These are phyloP conservation scores for Talaromyces borbonicus DNA, from an alignment of 495 filamentous ascomycete genomes.

Conservation along the genomic window DNA sequence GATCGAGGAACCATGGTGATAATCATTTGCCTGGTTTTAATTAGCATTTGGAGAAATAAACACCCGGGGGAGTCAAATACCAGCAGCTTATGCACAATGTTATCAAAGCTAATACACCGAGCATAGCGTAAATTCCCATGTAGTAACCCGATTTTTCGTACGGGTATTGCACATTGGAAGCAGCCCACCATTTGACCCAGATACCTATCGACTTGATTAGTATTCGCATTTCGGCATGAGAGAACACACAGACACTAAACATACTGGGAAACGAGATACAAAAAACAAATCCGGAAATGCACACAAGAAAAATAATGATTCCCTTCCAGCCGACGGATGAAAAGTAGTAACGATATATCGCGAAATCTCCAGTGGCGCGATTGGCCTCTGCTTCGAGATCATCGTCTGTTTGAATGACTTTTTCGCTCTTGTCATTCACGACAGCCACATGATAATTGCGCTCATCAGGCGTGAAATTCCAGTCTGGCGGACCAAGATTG, in stretches of 20 bases:
- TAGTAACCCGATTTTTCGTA: slow-evolving; percentile 39
- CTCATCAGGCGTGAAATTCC: slow-evolving; percentile 20
- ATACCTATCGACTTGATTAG: slow-evolving; percentile 25
- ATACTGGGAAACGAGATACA: slow-evolving; percentile 36
- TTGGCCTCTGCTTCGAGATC: slow-evolving; percentile 21
- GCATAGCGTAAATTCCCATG: slow-evolving; percentile 46
- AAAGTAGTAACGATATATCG: slow-evolving; percentile 52
- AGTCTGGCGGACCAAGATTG: slow-evolving; percentile 22
- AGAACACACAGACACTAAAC: slow-evolving; percentile 4
- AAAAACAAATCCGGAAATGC: slow-evolving; percentile 33
- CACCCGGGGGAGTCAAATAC: slow-evolving; percentile 21
- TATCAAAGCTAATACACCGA: slow-evolving; percentile 34
- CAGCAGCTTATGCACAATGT: slow-evolving; percentile 36
- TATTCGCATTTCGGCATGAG: background rate
- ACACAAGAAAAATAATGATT: slow-evolving; percentile 35
- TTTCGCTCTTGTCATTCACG: slow-evolving; percentile 13
- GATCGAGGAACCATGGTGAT: slow-evolving; percentile 45
- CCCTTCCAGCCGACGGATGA: slow-evolving; percentile 37
- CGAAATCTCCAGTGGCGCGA: slow-evolving; percentile 39
- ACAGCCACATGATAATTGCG: slow-evolving; percentile 3
- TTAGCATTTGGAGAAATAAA: slow-evolving; percentile 3
- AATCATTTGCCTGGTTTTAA: slow-evolving; percentile 31
- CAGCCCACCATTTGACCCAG: slow-evolving; percentile 48
- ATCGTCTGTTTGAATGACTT: slow-evolving; percentile 15
- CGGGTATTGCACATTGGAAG: slow-evolving; percentile 29